Evolutionary conservation across 2,329 filamentous ascomycete species (phyloP), one percentile per base, ranked within the genome.

Genomic region (Trematosphaeria pertusa): DNA sequence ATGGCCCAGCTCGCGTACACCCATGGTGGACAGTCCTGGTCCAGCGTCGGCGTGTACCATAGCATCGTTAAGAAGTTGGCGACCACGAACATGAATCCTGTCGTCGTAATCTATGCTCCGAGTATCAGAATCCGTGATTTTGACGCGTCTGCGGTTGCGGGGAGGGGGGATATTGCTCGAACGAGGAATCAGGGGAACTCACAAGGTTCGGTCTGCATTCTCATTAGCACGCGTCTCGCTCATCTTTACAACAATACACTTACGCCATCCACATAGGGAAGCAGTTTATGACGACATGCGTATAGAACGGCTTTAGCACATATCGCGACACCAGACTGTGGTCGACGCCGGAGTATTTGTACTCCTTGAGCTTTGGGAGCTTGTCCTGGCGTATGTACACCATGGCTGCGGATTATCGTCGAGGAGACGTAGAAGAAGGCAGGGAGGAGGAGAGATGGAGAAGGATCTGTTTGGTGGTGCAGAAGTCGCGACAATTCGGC

Each of bases 241-340:
- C 11, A 30, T 11, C 34, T n/a, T 10, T 8, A 24, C 19, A 26
- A 19, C 18, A 21, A 14, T 3, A 39, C 14, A 81, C 82, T 78
- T 69, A 85, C 71, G 94, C 94, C 92, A 99, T 97, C 70, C 81
- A 88, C 85, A 96, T 89, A 34, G 94, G 94, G 71, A 99, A 97
- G 75, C 87, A 88, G 55, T 93, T 86, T 78, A 99, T 96, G 66
- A 96, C 93, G 59, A 94, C 81, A 75, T 96, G 87, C 67, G 86
- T 95, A 80, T 97, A 99, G 76, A 97, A 99, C 6, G 94, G 94
- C 81, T 99, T 97, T 65, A 99, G 79, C 57, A 99, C 84, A 78
- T 97, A 97, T 73, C 87, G 89, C 56, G 92, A 97, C 31, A 91
- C 81, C 52, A 97, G 79, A 49, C 91, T 96, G 73, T 89, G 89